Evolutionary conservation across 257 asterid species (phyloP), one percentile per base, ranked within the genome.

Genomic region (Mentha longifolia): DNA sequence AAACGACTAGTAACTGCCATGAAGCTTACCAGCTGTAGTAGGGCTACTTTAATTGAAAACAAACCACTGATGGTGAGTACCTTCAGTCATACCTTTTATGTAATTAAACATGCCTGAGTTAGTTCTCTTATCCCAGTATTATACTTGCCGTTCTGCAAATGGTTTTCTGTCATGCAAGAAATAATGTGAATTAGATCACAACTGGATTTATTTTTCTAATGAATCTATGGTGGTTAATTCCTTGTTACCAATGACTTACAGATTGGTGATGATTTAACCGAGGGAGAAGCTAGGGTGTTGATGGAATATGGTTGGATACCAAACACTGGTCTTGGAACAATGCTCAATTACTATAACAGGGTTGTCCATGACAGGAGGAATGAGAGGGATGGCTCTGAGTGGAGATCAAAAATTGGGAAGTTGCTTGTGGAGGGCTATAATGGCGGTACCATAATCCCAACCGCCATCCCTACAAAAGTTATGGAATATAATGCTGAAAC

Each of bases 271-370:
- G 99, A 95, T 78, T 77, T 95, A 67, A 87, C 78, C 5, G 94
- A 91, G 81, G 98, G 93, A 28, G 97, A 95, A 80, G 97, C 97
- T 1, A 84, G 72, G 78, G 95, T 95, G 49, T 72, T 95, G 71
- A 78, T 68, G 81, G 82, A 77, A 70, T 95, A 77, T 69, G 99
- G 98, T 22, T 95, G 99, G 99, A 41, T 71, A 63, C 97, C 95
- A 10, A 85, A 86, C 81, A 89, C 95, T 17, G 96, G 98, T 3
- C 79, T 95, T 0, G 99, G 92, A 49, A 84, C 96, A 52, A 89
- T 95, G 99, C 96, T 95, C 35, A 89, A 88, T 79, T 95, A 95
- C 77, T 77, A 82, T 13, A 97, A 92, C 76, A 79, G 99, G 70
- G 98, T 95, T 61, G 82, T 82, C 75, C 99, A 95, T 42, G 99